Base-by-base conservation (phyloP, 805 yeast genomes). In the Kluyveromyces aestuarii region DNA sequence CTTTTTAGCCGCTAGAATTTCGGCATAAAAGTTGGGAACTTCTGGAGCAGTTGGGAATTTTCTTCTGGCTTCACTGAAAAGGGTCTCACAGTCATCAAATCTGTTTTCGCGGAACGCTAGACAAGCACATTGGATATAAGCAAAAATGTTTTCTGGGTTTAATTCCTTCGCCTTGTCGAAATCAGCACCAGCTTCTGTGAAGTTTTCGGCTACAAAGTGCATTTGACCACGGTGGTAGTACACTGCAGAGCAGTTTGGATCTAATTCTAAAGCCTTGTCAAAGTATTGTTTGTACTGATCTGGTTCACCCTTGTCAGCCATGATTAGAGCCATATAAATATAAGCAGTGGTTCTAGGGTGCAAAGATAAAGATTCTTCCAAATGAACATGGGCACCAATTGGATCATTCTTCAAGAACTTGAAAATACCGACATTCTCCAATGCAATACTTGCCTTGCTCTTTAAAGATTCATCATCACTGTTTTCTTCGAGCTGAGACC, bases 141-240 rank as follows among this genome's bases (percentile, higher is more conserved):
- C 82, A 61, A 82, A 87, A 50, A 88, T 81, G 66, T 87, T 91
- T 14, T 77, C 70, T 51, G 84, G 81, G 70, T 88, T 87, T 60
- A 80, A 72, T 55, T 79, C 79, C 63, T 82, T 81, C 42, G 96
- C 84, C 68, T 81, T 83, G 58, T 76, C 76, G 64, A 89, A 93
- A 70, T 86, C 81, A 39, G 66, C 71, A 60, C 81, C 77, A 37
- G 99, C 97, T 54, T 80, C 74, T 37, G 69, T 71, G 61, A 85
- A 79, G 52, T 87, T 86, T 53, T 82, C 83, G 53, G 87, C 80
- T 60, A 93, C 72, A 72, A 90, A 91, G 67, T 77, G 79, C 64
- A 90, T 76, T 77, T 93, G 99, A 57, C 95, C 99, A 66, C 84
- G 81, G 71, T 93, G 99, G 74, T 93, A 93, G 73, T 82, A 87